Percentiles rank a stretch among this genome's conserved stretches.
These are phyloP conservation scores for Penicillium pulvis DNA, from an alignment of 495 filamentous ascomycete species.

Conservation along the genomic window DNA sequence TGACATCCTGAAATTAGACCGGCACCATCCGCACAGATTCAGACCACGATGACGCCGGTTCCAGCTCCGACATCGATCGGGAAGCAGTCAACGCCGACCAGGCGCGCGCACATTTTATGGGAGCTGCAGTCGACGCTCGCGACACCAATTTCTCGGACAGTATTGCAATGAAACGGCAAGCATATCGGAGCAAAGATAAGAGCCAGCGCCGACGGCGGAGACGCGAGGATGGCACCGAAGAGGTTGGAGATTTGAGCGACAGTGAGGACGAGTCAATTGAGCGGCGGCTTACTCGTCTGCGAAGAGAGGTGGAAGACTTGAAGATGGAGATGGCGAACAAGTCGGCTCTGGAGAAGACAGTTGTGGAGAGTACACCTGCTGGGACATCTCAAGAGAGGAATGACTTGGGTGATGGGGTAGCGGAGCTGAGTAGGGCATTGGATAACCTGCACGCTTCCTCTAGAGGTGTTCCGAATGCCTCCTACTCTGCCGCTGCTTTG, in stretches of 20 bases:
- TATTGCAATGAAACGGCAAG: constrained; percentile 73
- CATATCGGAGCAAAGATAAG: constrained; percentile 69
- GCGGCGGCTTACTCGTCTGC: constrained; percentile 74
- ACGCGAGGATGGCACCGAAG: constrained; percentile 52
- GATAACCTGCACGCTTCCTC: constrained; percentile 55
- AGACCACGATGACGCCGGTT: constrained; percentile 55
- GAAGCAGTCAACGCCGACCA: constrained; percentile 71
- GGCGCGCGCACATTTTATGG: constrained; percentile 78
- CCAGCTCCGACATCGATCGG: constrained; percentile 68
- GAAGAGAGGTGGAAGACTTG: constrained; percentile 76
- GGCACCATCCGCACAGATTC: constrained; percentile 67
- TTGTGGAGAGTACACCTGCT: constrained; percentile 4
- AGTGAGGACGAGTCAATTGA: constrained; percentile 73
- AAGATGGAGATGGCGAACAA: constrained; percentile 60
- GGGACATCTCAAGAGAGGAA: constrained; percentile 22
- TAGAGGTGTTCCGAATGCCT: constrained; percentile 23
- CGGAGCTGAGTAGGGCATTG: constrained; percentile 65
- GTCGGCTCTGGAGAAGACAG: constrained; percentile 16
- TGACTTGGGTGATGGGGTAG: constrained; percentile 48
- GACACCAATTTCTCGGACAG: constrained; percentile 83
- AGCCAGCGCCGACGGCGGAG: constrained; percentile 57
- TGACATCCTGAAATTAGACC: constrained; percentile 44
- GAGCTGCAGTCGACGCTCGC: constrained; percentile 70
- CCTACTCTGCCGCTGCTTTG: constrained; percentile 39
- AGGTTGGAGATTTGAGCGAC: constrained; percentile 67